Evolutionary conservation across 441 rosid species (phyloP).

Genomic region (Corymbia citriodora): DNA sequence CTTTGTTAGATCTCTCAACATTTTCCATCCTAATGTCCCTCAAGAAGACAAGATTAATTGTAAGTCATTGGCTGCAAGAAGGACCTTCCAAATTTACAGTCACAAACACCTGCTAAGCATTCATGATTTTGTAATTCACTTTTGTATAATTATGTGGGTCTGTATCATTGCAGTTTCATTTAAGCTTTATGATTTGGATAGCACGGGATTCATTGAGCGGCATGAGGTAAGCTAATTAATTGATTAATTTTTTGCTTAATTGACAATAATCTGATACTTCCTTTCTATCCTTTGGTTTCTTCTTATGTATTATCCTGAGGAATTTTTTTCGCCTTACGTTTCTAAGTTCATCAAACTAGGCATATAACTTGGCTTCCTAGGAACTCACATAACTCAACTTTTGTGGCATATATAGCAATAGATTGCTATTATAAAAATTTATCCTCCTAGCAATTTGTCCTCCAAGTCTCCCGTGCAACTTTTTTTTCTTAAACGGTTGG

Average conservation of each 20-base stretch:
- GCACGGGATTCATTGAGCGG: constrained; percentile 91
- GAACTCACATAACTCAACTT: background rate
- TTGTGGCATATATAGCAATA: background rate
- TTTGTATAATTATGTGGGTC: background rate
- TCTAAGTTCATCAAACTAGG: background rate
- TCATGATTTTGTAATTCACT: background rate
- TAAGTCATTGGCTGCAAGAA: constrained; percentile 28
- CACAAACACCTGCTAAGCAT: background rate
- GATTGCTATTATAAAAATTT: background rate
- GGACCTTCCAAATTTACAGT: background rate
- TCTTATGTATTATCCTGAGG: background rate
- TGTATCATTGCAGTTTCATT: constrained; percentile 66
- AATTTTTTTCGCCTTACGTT: background rate
- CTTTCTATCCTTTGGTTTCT: background rate
- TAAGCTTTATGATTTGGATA: constrained; percentile 89
- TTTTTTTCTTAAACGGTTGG: background rate
- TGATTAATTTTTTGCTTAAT: background rate
- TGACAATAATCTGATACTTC: background rate
- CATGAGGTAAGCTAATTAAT: constrained; percentile 53
- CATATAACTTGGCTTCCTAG: background rate
- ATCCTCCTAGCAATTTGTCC: background rate
- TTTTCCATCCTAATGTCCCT: constrained; percentile 84
- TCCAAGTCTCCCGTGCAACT: background rate
- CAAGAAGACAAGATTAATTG: constrained; percentile 79
- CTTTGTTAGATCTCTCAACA: constrained; percentile 83